These are phyloP conservation scores for Ensete glaucum DNA, from an alignment of 176 grass and related monocot genomes.

Conservation along the genomic window DNA sequence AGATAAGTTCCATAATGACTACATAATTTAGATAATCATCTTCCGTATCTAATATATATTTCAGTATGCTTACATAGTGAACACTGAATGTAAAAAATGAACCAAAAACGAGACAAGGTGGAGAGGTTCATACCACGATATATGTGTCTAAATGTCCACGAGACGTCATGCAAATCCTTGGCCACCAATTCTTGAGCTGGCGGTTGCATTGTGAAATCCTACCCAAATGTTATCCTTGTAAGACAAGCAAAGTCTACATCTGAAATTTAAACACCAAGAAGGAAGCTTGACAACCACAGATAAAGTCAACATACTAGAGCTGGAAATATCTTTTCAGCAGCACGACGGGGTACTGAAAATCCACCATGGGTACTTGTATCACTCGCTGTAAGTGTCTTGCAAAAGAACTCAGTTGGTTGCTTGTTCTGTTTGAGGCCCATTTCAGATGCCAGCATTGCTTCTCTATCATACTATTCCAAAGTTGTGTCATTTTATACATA, in stretches of 20 bases:
- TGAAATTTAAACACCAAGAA: not conserved
- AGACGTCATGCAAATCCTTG: constrained; percentile 88
- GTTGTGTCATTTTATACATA: constrained; percentile 19
- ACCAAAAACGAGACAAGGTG: not conserved
- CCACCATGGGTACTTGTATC: constrained; percentile 95
- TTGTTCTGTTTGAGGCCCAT: constrained; percentile 93
- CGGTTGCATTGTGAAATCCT: constrained; percentile 99
- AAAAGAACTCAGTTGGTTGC: constrained; percentile 84
- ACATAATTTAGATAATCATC: no score
- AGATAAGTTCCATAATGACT: not conserved
- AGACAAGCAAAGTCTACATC: constrained; percentile 35
- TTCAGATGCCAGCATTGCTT: constrained; percentile 86
- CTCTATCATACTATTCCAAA: constrained; percentile 66
- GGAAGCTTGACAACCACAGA: constrained; percentile 8
- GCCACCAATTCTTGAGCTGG: constrained; percentile 84
- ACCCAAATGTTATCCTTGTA: constrained; percentile 51
- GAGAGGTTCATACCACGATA: constrained; percentile 57
- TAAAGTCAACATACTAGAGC: constrained; percentile 55
- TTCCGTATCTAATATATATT: no score
- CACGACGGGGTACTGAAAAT: constrained; percentile 84
- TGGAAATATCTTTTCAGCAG: constrained; percentile 97
- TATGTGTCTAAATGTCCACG: constrained; percentile 93
- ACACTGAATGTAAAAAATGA: not conserved
- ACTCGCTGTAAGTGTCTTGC: constrained; percentile 84
- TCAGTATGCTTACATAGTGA: no score